Percentiles rank a stretch among this genome's conserved stretches.
Evolutionary conservation across 352 stramenopile genomes (phyloP).

Genomic region (Phytophthora melonis): DNA sequence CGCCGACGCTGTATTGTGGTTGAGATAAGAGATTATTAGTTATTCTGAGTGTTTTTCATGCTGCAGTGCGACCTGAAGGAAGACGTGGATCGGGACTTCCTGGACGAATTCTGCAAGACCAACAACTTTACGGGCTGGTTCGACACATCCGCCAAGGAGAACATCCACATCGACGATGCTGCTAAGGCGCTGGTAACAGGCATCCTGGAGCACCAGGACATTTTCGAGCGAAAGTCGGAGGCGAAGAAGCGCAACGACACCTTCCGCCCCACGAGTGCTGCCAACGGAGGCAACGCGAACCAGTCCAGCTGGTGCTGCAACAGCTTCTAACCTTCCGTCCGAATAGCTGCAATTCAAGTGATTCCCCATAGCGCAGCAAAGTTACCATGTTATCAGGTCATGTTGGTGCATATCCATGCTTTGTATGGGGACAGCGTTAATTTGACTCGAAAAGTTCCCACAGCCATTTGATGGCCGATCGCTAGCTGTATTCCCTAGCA

Average conservation of each 20-base stretch:
- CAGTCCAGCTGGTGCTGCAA: constrained; percentile 86
- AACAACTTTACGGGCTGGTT: constrained; percentile 95
- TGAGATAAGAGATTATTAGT: not conserved
- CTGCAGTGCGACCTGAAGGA: constrained; percentile 86
- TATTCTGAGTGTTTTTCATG: not conserved
- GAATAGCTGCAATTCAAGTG: constrained; percentile 10
- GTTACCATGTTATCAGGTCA: constrained; percentile 22
- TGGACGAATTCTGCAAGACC: constrained; percentile 90
- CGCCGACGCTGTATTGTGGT: not conserved
- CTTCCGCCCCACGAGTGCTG: constrained; percentile 75
- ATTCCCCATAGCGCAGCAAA: constrained; percentile 8
- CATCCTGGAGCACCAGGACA: constrained; percentile 85
- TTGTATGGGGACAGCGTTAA: constrained; percentile 23
- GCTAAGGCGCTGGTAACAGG: constrained; percentile 84
- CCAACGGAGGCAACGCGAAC: constrained; percentile 44
- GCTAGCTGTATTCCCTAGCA: not conserved
- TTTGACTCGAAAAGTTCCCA: constrained; percentile 20
- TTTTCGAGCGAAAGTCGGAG: constrained; percentile 88
- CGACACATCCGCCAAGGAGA: constrained; percentile 93
- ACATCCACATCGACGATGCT: constrained; percentile 92
- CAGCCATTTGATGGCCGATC: not conserved
- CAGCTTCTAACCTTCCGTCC: constrained; percentile 70
- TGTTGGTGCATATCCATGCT: constrained; percentile 31
- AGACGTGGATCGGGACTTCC: constrained; percentile 75
- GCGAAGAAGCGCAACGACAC: constrained; percentile 74